Evolutionary conservation across 108 stramenopile genomes (phyloP), one percentile per base, ranked within the genome.

Genomic region (Nitzschia putrida): DNA sequence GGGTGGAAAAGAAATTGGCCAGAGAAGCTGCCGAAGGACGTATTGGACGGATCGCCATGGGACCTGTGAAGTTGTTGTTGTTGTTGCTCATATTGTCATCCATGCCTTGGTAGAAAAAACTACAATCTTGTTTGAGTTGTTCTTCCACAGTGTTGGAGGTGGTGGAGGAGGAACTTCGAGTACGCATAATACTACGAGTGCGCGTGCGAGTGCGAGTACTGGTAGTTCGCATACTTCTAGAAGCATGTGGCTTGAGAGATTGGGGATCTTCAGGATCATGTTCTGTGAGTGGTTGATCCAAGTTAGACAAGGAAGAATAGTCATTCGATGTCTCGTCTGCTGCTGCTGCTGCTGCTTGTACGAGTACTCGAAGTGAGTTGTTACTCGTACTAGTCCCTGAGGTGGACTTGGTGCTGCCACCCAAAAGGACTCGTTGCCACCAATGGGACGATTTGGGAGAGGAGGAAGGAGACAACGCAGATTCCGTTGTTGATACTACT

Each of bases 51-150:
- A 39, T 1, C n/a, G 60, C 42, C n/a, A 6, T 40, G 43, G 24
- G 22, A 3, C 21, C 20, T 16, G 38, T n/a, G 18, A 13, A 23
- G 13, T n/a, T 7, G 39, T 24, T 13, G 14, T 8, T 12, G 21
- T 13, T 7, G 18, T 39, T 8, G 26, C 8, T 11, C 20, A 23
- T 12, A n/a, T 26, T 14, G 58, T 75, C 77, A 8, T 82, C 73
- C 53, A 77, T 68, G 3, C 72, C 78, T 42, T 68, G 77, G 54
- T 78, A 84, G 53, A 84, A 84, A 42, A 78, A 78, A 22, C 76
- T 64, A 41, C 80, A 80, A 69, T 81, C 73, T 38, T 75, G 44
- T 50, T 63, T 69, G 23, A 83, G 61, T 21, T 51, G 59, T 44
- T 80, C 73, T 39, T 80, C 79, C 44, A 57, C 24, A 12, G 59